Evolutionary conservation across 2,329 filamentous ascomycete species (phyloP), one percentile per base, ranked within the genome.

Genomic region (Byssoonygena ceratinophila): DNA sequence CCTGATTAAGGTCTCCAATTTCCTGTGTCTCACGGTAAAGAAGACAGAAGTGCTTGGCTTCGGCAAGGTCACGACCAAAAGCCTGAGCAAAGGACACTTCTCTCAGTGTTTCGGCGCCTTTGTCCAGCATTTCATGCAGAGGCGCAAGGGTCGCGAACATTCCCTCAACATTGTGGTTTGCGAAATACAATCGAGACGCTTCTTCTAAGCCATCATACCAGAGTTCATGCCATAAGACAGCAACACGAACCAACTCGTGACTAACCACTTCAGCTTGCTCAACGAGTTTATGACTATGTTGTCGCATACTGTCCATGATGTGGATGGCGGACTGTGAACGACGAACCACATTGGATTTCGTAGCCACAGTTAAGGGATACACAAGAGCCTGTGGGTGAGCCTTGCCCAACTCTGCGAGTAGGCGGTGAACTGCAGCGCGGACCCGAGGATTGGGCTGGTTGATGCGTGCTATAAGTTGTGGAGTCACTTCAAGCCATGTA

Each of bases 171-270:
- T 98, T 95, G 63, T 94, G 85, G 62, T 97, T 91, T 55, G 91
- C 92, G 69, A 98, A 99, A 74, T 97, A 98, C 16, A 98, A 75
- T 50, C 92, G 81, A 29, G 89, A 96, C 1, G 92, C 94, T 72
- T 99, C 94, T 69, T 98, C 92, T 14, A 99, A 76, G 25, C 87
- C 94, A 69, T 99, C 94, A 60, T 98, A 92, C 92, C 92, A 99
- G 59, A 94, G 85, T 64, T 99, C 92, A 64, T 99, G 92, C 94
- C 94, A 98, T 22, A 98, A 71, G 1, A 98, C 91, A 14, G 92
- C 92, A 54, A 98, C 94, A 48, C 92, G 83, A 64, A 99, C 97
- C 52, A 99, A 80, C 67, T 99, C 94, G 63, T 92, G 86, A 66
- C 91, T 97, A 59, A 99, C 90, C 44, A 90, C 77, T 65, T 95